Evolutionary conservation across 768 basidiomycete genomes (phyloP).

Genomic region (Kwoniella pini): DNA sequence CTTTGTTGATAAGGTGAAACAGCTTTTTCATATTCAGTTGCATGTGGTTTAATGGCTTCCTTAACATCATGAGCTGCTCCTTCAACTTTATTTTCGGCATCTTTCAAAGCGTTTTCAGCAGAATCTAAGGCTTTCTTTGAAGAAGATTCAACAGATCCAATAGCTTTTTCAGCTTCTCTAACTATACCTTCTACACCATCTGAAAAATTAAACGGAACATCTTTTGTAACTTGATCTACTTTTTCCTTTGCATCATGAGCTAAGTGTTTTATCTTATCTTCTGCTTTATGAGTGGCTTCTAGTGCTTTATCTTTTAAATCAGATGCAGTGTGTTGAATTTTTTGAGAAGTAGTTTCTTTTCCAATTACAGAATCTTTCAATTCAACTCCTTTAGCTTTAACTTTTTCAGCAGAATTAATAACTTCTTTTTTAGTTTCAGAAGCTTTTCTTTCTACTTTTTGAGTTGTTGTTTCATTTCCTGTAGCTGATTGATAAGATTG

Average conservation of each 20-base stretch:
- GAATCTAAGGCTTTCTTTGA: constrained; percentile 31
- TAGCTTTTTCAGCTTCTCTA: constrained; percentile 70
- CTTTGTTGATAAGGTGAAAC: constrained; percentile 45
- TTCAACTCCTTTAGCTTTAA: constrained; percentile 25
- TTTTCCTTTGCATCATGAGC: constrained; percentile 39
- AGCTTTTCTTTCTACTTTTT: constrained; percentile 18
- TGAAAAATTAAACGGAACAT: constrained; percentile 56
- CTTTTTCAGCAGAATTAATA: constrained; percentile 16
- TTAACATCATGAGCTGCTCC: constrained; percentile 23
- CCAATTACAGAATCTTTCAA: constrained; percentile 18
- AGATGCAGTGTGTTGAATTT: constrained; percentile 23
- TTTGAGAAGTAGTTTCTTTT: constrained; percentile 18
- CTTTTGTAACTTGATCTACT: constrained; percentile 26
- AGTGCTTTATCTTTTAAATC: constrained; percentile 43
- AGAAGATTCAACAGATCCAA: constrained; percentile 53
- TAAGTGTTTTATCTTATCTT: constrained; percentile 58
- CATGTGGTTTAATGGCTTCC: constrained; percentile 22
- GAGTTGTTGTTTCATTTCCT: constrained; percentile 3
- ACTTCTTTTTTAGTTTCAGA: constrained; percentile 23
- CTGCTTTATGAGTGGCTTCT: constrained; percentile 55
- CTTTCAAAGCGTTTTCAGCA: constrained; percentile 18
- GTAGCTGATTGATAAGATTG: constrained; percentile 22
- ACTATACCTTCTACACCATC: constrained; percentile 71
- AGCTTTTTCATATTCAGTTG: constrained; percentile 13
- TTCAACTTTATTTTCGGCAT: constrained; percentile 6